Evolutionary conservation across 2,329 filamentous ascomycete species (phyloP), one percentile per base, ranked within the genome.

Genomic region (Fusarium sublunatum): DNA sequence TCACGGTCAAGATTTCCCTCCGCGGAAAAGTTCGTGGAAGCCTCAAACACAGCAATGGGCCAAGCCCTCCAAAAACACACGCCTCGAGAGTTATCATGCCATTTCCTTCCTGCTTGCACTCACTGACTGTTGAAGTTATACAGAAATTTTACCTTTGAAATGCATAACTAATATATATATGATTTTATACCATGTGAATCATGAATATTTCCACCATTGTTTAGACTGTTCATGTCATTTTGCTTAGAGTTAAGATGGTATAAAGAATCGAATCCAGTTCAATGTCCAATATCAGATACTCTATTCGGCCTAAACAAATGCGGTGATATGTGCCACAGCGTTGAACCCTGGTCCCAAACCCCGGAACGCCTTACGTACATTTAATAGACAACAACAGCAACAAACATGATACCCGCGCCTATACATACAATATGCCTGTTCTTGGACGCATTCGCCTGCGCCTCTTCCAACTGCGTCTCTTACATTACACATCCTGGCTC

Each of bases 331-430:
- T 64, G 41, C 49, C 60, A 53, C 57, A 63, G 65, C 48, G 46
- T 70, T 54, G 44, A 55, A 29, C 58, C 54, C 55, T 45, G 34
- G 39, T 38, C 36, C 43, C 46, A 42, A 57, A 50, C 54, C 47
- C 68, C 58, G 51, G 42, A 70, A 70, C 68, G 66, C 68, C 68
- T 69, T 69, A 60, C 66, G 57, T 69, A 70, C 64, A 69, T 63
- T 59, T 35, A 48, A 60, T 47, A 60, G 65, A 68, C 45, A 53
- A 54, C 49, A 53, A 52, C 44, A 49, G 61, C 53, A 58, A 55
- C 56, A 59, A 55, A 51, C 55, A 36, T 41, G 45, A 58, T 59
- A 35, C 57, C 52, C 45, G 44, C 50, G 57, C 42, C 53, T 67
- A 45, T 55, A 41, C 61, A 57, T 57, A 56, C 44, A 53, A 62